Base-by-base conservation (phyloP, 116 monocot genomes). In the Thalassia testudinum region DNA sequence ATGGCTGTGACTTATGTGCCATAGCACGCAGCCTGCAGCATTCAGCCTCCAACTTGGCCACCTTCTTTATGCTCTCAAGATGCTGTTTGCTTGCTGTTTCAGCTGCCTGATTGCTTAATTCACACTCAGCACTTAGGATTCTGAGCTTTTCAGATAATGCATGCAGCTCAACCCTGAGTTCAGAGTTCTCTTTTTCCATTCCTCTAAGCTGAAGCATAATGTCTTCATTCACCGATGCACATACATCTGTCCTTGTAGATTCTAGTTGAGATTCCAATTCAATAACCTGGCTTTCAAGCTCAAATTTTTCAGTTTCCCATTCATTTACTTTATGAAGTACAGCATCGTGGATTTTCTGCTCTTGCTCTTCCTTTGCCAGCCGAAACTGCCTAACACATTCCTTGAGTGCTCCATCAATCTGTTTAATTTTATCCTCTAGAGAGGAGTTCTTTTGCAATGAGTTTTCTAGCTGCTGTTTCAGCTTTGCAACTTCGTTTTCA, bases 51-150 rank as follows among this genome's bases (percentile, higher is more conserved):
- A 80, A 64, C 51, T 75, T 80, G 0, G 70, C 44, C 11, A 75
- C 43, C 58, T 74, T 79, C 59, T 79, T 79, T 43, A 79, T 74
- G 42, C 70, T 75, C 52, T 75, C 80, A 37, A 80, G 40, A 37
- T 75, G 55, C 26, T 75, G 75, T 54, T 68, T 75, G 71, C 80
- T 80, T 26, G 80, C 80, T 59, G 56, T 57, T 57, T 80, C 80
- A 38, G 75, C 72, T 52, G 80, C 72, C 43, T 54, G 59, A 21
- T 53, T 80, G 49, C 75, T 72, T 59, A 75, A 54, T 40, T 80
- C 80, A 42, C 56, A 70, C 58, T 79, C 79, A 19, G 63, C 18
- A 28, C 55, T 63, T 13, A 56, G 66, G 17, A 67, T 27, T 42
- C 66, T 68, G 27, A 71, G 56, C 30, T 79, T 62, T n/a, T 73